Conservation (phyloP, 176 grass and related monocot species). For the Oryza meridionalis region DNA sequence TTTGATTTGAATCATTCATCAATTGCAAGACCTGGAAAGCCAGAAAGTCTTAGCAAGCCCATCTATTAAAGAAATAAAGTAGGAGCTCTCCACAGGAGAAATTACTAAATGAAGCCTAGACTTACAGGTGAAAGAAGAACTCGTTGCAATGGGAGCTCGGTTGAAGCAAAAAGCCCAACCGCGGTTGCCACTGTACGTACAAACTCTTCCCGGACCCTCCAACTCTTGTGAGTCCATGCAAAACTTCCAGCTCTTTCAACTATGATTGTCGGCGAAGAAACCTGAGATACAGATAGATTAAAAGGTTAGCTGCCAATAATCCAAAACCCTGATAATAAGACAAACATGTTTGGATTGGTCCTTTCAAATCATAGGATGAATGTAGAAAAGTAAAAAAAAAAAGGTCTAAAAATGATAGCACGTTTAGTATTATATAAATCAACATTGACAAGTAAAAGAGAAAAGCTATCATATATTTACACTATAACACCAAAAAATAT, state of each 20-base stretch:
- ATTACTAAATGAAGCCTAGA: conserved; percentile 22
- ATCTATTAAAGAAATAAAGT: conserved; percentile 14
- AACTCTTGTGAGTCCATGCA: conserved; percentile 91
- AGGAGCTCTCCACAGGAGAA: neutral
- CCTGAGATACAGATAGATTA: conserved; percentile 47
- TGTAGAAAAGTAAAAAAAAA: neutral
- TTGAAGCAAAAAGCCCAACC: conserved; percentile 80
- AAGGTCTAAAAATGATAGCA: neutral
- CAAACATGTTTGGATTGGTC: conserved; percentile 1
- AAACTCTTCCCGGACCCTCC: conserved; percentile 93
- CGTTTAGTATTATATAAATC: neutral
- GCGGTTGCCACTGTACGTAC: conserved; percentile 70
- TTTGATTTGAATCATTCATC: conserved; percentile 89
- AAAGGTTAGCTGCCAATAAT: conserved; percentile 10
- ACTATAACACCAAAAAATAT: neutral
- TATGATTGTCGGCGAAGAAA: conserved; percentile 85
- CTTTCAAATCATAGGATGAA: neutral
- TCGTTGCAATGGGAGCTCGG: conserved; percentile 82
- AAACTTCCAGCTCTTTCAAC: conserved; percentile 92
- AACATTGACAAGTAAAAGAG: neutral
- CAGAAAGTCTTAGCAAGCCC: conserved; percentile 21
- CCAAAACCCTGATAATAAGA: neutral
- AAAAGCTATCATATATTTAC: neutral
- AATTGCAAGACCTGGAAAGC: conserved; percentile 79
- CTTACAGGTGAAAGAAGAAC: conserved; percentile 88